Evolutionary conservation across 108 stramenopile species (phyloP).

Genomic region (Pseudonitzschia multiseries): DNA sequence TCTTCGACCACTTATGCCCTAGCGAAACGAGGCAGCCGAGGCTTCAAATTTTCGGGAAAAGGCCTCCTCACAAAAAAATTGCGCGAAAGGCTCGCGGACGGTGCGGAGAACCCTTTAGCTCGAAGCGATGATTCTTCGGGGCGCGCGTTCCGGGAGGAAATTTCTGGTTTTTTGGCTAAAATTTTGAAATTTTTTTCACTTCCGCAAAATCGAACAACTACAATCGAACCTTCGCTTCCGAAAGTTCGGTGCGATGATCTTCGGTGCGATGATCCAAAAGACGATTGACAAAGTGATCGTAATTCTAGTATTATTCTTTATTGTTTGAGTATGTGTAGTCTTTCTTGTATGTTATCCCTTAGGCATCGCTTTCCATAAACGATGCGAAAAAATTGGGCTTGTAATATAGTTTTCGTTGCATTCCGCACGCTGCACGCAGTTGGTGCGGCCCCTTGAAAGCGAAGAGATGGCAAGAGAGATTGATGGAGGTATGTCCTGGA

Average conservation of each 20-base stretch:
- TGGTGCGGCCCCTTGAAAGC: background rate
- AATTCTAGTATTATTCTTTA: constrained; percentile 7
- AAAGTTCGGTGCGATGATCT: background rate
- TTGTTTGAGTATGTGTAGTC: constrained; percentile 3
- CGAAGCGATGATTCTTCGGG: background rate
- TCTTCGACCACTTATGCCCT: background rate
- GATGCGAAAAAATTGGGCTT: constrained; percentile 10
- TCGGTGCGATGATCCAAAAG: background rate
- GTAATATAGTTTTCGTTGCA: constrained; percentile 1
- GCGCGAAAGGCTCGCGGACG: background rate
- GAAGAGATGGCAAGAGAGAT: background rate
- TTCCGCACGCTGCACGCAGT: background rate
- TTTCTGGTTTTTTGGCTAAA: background rate
- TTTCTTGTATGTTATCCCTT: background rate
- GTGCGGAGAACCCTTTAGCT: background rate
- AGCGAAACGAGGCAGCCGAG: constrained; percentile 4
- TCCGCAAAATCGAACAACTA: background rate
- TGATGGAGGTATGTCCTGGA: background rate
- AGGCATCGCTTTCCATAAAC: constrained; percentile 23
- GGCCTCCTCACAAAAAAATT: constrained; percentile 4
- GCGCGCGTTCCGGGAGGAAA: background rate
- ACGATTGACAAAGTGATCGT: background rate
- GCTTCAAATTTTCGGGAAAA: background rate
- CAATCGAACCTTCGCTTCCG: background rate
- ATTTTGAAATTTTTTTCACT: background rate